Evolutionary conservation across 768 basidiomycete species (phyloP).

Genomic region (Termitomyces sp.): DNA sequence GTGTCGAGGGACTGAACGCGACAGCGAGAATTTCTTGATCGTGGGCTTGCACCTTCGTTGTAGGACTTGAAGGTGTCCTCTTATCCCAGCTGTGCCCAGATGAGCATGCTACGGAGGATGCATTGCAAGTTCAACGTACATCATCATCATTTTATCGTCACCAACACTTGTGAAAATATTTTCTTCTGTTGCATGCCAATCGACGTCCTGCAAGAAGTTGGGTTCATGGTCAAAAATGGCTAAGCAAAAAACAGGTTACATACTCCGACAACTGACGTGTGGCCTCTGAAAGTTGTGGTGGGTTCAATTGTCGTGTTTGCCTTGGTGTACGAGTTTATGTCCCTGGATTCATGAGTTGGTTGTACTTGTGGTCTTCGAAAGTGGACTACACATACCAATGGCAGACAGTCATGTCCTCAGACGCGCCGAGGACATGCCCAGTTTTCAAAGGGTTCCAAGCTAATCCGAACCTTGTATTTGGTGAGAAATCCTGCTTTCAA

Average conservation of each 20-base stretch:
- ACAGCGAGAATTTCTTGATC: conserved; percentile 89
- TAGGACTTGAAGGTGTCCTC: conserved; percentile 65
- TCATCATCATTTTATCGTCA: conserved; percentile 90
- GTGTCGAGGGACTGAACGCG: conserved; percentile 80
- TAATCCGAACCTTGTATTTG: conserved; percentile 71
- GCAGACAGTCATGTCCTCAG: conserved; percentile 94
- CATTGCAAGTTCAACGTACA: conserved; percentile 51
- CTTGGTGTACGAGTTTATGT: conserved; percentile 86
- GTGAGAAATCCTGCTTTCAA: conserved; percentile 2
- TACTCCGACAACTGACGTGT: conserved; percentile 90
- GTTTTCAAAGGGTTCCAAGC: conserved; percentile 85
- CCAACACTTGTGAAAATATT: conserved; percentile 92
- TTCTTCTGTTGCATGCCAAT: conserved; percentile 86
- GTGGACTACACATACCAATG: conserved; percentile 61
- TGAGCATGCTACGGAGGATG: background rate
- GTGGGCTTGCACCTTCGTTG: conserved; percentile 77
- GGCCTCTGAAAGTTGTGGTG: conserved; percentile 78
- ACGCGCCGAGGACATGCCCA: conserved; percentile 87
- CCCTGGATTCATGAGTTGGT: conserved; percentile 51
- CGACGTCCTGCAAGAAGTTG: conserved; percentile 69
- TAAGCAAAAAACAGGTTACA: conserved; percentile 22
- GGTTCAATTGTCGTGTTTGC: conserved; percentile 80
- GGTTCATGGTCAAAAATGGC: background rate
- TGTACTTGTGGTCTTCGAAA: background rate
- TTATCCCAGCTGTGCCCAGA: conserved; percentile 80